Evolutionary conservation across 1,139 yeast genomes (phyloP).

Genomic region (Pneumocystis carinii): DNA sequence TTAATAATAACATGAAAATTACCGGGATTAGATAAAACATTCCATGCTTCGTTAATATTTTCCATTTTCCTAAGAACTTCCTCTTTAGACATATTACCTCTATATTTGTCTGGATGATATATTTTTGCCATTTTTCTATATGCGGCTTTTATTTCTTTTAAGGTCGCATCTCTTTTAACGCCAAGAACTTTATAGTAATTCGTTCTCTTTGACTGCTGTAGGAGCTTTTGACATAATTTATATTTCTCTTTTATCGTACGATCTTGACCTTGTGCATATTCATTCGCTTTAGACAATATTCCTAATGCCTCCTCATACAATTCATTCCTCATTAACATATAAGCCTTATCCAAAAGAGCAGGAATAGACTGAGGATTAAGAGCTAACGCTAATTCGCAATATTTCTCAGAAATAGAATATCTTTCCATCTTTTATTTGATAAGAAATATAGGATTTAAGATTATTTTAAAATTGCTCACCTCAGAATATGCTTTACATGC

Average conservation of each 20-base stretch:
- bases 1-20: neutral
- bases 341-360: slow-evolving; percentile 33
- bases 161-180: slow-evolving; percentile 51
- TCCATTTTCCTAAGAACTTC: slow-evolving; percentile 76
- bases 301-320: slow-evolving; percentile 33
- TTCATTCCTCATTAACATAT: slow-evolving; percentile 29
- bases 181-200: slow-evolving; percentile 77
- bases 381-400: slow-evolving; percentile 27
- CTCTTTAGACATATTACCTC: slow-evolving; percentile 49
- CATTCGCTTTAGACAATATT: slow-evolving; percentile 29
- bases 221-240: slow-evolving; percentile 38
- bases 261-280: slow-evolving; percentile 32
- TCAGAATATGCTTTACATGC: slow-evolving; percentile 37
- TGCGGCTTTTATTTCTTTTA: slow-evolving; percentile 63
- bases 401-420: slow-evolving; percentile 22
- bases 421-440: slow-evolving; percentile 13
- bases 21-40: slow-evolving; percentile 44
- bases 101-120: slow-evolving; percentile 80
- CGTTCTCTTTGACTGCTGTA: slow-evolving; percentile 39
- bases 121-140: slow-evolving; percentile 63
- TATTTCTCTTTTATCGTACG: slow-evolving; percentile 35
- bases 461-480: slow-evolving; percentile 7
- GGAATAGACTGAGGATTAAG: slow-evolving; percentile 32
- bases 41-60: slow-evolving; percentile 86
- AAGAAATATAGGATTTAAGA: slow-evolving; percentile 11